These are phyloP conservation scores for Aureobasidium sp. DNA, from an alignment of 2,329 filamentous ascomycete genomes.

Conservation along the genomic window DNA sequence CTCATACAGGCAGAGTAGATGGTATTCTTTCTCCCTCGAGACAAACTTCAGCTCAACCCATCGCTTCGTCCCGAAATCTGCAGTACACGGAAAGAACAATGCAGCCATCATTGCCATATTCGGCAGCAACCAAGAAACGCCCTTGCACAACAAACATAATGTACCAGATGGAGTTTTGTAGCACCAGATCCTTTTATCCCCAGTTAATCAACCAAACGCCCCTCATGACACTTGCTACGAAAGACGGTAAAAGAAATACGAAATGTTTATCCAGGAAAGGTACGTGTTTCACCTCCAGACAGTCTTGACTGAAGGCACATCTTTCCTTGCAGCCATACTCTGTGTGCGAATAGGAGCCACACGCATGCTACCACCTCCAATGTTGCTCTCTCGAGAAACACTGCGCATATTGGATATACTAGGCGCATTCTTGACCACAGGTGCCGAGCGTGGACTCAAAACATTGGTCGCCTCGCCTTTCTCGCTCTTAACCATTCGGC, in stretches of 20 bases:
- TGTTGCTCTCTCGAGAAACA: conserved; percentile 2
- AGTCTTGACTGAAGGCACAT: not conserved
- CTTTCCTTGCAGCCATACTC: conserved; percentile 8
- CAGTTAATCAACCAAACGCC: not conserved
- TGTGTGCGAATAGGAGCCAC: conserved; percentile 4
- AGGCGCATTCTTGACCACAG: conserved; percentile 47
- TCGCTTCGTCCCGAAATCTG: not conserved
- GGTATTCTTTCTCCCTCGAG: not conserved
- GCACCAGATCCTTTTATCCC: not conserved
- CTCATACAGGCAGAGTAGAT: not conserved
- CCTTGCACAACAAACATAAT: not conserved
- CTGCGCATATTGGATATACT: conserved; percentile 16
- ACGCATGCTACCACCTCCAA: conserved; percentile 1
- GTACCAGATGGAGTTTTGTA: conserved; percentile 3
- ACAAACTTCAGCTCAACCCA: not conserved
- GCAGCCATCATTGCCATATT: not conserved
- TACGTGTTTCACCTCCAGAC: not conserved
- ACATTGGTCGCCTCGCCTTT: conserved; percentile 49
- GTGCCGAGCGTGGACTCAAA: conserved; percentile 51
- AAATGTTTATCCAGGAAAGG: not conserved
- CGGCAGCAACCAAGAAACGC: not conserved
- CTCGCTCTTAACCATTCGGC: conserved; percentile 57
- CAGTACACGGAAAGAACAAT: not conserved
- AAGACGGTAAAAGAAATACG: not conserved
- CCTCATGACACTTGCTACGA: not conserved